Base-by-base conservation (phyloP, 2,329 filamentous ascomycete genomes). In the Neofusicoccum umdonicola region DNA sequence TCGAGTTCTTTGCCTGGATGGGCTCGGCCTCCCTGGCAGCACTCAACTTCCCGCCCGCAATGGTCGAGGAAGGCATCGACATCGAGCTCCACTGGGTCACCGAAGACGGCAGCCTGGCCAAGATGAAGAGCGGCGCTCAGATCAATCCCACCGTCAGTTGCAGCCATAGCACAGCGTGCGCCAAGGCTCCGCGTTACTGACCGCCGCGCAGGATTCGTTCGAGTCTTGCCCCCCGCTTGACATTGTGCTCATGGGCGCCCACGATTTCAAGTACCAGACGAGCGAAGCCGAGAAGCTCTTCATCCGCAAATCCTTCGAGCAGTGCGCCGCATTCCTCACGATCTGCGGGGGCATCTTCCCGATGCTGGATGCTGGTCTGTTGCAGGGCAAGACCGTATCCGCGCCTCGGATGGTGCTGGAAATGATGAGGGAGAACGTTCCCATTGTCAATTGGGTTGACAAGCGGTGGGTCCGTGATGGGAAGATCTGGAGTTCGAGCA, bases 191-290 rank as follows among this genome's bases (percentile, higher is more conserved):
- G 27, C 6, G 27, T 31, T 31, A 31, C 27, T 31, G 27, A 6
- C 1, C 19, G 4, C 8, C n/a, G 12, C 50, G 11, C 34, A 80
- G 78, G 72, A 81, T 66, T 75, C 76, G 0, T 81, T 80, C 34
- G 72, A 72, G 3, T 72, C 72, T 1, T 80, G 78, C 50, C 79
- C 79, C 0, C 67, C 72, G 0, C 71, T 82, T 6, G 80, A 82
- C 65, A 75, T 81, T 56, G 74, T 76, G 17, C 71, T 81, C 48
- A 77, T 81, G 63, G 79, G 80, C 0, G 79, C 80, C 5, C 69
- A 74, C 39, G 42, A 70, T 12, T 3, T 66, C 1, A 54, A 44
- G 2, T 77, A 81, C 61, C 64, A 67, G 4, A 68, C 71, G 3
- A 78, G 56, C n/a, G 70, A 73, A 9, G 66, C 68, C 4, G 79